Evolutionary conservation across 2,329 filamentous ascomycete species (phyloP), one percentile per base, ranked within the genome.

Genomic region (Paramyrothecium roridum): DNA sequence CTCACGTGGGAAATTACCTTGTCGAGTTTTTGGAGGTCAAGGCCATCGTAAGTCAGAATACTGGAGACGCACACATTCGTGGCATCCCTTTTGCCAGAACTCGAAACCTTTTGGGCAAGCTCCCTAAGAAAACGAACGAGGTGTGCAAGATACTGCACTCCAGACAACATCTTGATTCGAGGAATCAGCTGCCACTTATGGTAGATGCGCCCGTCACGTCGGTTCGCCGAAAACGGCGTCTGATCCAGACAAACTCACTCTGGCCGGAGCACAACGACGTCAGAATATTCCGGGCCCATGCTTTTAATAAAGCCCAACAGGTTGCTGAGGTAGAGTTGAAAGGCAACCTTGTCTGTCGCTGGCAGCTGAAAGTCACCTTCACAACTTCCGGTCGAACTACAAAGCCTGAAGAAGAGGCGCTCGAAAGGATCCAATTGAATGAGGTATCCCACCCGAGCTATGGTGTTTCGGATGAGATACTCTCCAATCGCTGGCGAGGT

Each of bases 221-320:
- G 6, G 26, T 30, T 30, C 26, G 26, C 26, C 26, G 26, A 1
- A 67, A 75, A 8, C 70, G 82, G 1, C 65, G 64, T 0, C 67
- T 89, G 0, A 63, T 75, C 1, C 68, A 79, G 2, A 90, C 86
- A 0, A 91, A 90, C 56, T 66, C 75, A 0, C 61, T 67, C 0
- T 84, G 77, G 47, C 79, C 80, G 0, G 54, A 65, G 0, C 70
- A 73, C 50, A 64, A 69, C 1, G 70, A 69, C 8, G 53, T 67
- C 0, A 21, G 49, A 0, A 26, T 52, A 0, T 51, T 64, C 0
- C 73, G 64, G 37, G 52, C 50, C 0, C 62, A 62, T 13, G 59
- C 56, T 20, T 23, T 17, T 1, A 50, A 55, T 8, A 33, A 55
- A 13, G 46, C 51, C 17, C 54, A 60, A 21, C 46, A 53, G 47